Evolutionary conservation across 345 rosid genomes (phyloP), one percentile per base, ranked within the genome.

Genomic region (Raphanus sativus): DNA sequence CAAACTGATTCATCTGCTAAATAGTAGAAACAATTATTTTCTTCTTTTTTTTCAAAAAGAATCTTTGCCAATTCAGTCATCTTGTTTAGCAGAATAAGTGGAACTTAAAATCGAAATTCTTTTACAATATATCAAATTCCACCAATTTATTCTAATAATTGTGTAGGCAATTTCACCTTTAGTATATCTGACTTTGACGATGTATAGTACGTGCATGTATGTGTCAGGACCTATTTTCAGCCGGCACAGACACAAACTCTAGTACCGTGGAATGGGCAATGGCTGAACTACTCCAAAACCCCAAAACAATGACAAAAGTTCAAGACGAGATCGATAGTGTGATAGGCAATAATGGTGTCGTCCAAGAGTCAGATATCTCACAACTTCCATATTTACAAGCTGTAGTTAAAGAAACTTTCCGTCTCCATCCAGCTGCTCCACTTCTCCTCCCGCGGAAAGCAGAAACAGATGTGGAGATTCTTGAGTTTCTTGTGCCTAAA

Each of bases 351-450:
- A 83, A 76, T 4, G 68, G 69, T 2, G 48, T 25, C 3, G 67
- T 81, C 3, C 30, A 76, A 28, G 92, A 86, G 63, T 71, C 77
- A 0, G 81, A 83, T 33, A 59, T 84, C 6, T 7, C 69, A 15
- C 7, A 38, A 0, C 16, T 82, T 2, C 84, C 84, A 0, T 86
- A 85, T 26, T 28, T 83, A 29, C 81, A 83, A 70, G 83, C 86
- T 0, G 75, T 83, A 0, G 15, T 83, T 1, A 80, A 86, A 61
- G 88, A 87, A 74, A 77, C 86, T 2, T 58, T 85, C 13, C 72
- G 86, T 8, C 42, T 86, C 58, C 90, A 86, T 74, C 90, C 86
- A 5, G 8, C 84, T 2, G 83, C 40, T 60, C 89, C 85, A 0
- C 50, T 85, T 17, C 77, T 86, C 7, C 11, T 83, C 8, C 90